Conservation (phyloP, 2,329 filamentous ascomycete genomes). For the Xenosphaeropsis pyriputrescens region DNA sequence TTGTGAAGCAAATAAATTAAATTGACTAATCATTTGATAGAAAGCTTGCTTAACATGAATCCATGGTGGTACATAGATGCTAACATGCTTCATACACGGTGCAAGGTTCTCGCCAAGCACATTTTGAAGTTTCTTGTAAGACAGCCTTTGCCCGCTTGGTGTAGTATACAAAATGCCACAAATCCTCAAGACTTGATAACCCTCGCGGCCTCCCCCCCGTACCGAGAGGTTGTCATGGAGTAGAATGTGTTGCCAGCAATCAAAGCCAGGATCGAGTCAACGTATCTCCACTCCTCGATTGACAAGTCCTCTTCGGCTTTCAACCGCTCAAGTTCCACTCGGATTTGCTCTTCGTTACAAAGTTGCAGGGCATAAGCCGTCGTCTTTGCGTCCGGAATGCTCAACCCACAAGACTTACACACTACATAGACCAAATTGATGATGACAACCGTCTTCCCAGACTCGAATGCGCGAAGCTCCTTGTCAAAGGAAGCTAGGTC, state of each 20-base stretch:
- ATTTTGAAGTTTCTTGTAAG: too few relatives aligned
- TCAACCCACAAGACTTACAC: background rate
- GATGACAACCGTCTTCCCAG: background rate
- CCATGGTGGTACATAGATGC: too few relatives aligned
- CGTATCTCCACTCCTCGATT: constrained; percentile 2
- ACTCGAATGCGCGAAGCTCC: constrained; percentile 1
- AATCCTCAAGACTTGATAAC: background rate
- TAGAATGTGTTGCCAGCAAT: constrained; percentile 4
- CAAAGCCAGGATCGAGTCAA: constrained; percentile 1
- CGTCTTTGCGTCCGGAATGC: background rate
- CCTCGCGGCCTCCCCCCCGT: constrained; percentile 4
- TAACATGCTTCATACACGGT: too few relatives aligned
- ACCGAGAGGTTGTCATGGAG: constrained; percentile 3
- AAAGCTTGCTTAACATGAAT: too few relatives aligned
- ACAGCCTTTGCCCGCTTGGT: too few relatives aligned
- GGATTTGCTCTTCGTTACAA: background rate
- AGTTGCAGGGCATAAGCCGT: background rate
- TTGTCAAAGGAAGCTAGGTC: constrained; percentile 6
- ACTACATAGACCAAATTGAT: background rate
- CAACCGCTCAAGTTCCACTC: background rate
- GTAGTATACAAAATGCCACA: too few relatives aligned
- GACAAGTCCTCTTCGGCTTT: background rate
- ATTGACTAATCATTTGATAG: too few relatives aligned
- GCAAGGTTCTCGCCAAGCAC: too few relatives aligned
- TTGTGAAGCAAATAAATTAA: too few relatives aligned